Evolutionary conservation across 768 basidiomycete species (phyloP), one percentile per base, ranked within the genome.

Genomic region (Cantharellus anzutake): DNA sequence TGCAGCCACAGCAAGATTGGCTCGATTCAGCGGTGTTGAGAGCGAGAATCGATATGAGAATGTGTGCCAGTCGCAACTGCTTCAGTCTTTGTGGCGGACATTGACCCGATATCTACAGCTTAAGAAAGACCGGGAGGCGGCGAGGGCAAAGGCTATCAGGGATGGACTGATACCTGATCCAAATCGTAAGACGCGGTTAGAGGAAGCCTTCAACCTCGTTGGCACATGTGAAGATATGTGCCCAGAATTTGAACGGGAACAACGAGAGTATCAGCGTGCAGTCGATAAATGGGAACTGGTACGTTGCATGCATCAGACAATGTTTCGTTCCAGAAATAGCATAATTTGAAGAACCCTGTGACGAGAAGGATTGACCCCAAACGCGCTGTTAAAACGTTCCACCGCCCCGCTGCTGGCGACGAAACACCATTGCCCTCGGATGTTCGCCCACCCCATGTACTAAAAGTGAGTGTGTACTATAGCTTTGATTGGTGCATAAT

Each of bases 151-250:
- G 55, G 84, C 84, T 14, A 91, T 96, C 59, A 76, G 81, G 0
- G 80, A 83, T 41, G 89, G 90, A 3, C 82, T 86, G 66, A 91
- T 96, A 79, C 85, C 88, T 63, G 89, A 90, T 67, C 92, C 91
- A 0, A 67, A 77, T 48, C 82, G 83, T 5, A 81, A 84, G 2
- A 84, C 84, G 67, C 77, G 83, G 11, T 76, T 96, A 2, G 87
- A 87, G 64, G 83, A 94, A 63, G 92, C 93, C 16, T 91, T 93
- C 59, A 84, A 83, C n/a, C 83, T 97, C 68, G 80, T 87, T 11
- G 93, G 93, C 34, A 93, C 90, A 1, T 98, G 94, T 67, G 71
- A 76, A 73, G 84, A 87, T 62, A 96, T 97, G 91, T 97, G 93
- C 68, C 92, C 93, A 2, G 80, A 85, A 48, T 96, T 89, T 66